Conservation (phyloP, 2,329 filamentous ascomycete species). For the Stromatinia cepivora region DNA sequence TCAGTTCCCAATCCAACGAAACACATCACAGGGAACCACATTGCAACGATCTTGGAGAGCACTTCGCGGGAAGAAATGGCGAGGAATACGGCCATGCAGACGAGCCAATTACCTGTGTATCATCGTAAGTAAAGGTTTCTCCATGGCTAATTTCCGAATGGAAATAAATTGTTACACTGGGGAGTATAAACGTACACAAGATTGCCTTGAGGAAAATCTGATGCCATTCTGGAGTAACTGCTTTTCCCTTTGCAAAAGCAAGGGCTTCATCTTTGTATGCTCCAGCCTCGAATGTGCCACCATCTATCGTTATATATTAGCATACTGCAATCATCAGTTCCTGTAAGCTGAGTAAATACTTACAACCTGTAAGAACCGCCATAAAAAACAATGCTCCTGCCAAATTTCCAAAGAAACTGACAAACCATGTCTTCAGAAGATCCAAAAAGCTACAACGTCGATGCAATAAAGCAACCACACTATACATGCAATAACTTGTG, state of each 20-base stretch:
- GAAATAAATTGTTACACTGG: neutral
- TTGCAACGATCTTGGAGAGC: conserved; percentile 53
- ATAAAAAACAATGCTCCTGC: conserved; percentile 51
- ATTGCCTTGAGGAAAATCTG: conserved; percentile 56
- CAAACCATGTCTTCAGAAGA: conserved; percentile 44
- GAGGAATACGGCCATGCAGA: conserved; percentile 54
- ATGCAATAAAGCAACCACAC: conserved; percentile 48
- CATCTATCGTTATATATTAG: conserved; percentile 41
- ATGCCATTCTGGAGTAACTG: conserved; percentile 50
- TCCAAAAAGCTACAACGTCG: conserved; percentile 43
- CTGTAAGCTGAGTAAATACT: conserved; percentile 27
- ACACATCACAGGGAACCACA: conserved; percentile 58
- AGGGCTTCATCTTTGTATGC: conserved; percentile 49
- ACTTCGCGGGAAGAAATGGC: conserved; percentile 52
- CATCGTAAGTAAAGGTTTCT: neutral
- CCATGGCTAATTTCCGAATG: neutral
- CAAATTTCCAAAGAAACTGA: conserved; percentile 52
- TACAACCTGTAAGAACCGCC: conserved; percentile 51
- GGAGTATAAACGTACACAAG: conserved; percentile 43
- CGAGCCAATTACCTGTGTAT: conserved; percentile 52
- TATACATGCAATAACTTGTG: conserved; percentile 46
- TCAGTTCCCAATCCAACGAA: conserved; percentile 56
- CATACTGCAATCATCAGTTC: neutral
- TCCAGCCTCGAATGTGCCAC: conserved; percentile 47
- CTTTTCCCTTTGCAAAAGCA: conserved; percentile 50